A percentile compares a stretch with the other conserved stretches of the same genome.
Conservation (phyloP, 129 eudicot species). For the Helichrysum umbraculigerum region DNA sequence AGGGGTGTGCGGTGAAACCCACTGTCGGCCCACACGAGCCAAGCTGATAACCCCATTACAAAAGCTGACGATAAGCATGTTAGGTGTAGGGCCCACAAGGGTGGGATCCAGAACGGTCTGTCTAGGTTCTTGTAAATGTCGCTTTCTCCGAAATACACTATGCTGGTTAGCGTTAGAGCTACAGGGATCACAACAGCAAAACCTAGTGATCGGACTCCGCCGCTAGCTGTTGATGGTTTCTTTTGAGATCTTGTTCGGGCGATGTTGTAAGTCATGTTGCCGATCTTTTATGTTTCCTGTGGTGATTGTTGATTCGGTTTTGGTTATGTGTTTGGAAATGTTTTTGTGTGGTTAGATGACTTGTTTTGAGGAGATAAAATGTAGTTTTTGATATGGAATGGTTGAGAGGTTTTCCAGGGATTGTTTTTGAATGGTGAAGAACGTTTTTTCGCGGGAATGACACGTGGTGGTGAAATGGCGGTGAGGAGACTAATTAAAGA, state of each 20-base stretch:
- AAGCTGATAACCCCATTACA: constrained; percentile 76
- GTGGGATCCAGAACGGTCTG: constrained; percentile 63
- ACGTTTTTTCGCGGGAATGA: constrained; percentile 12
- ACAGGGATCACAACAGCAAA: constrained; percentile 62
- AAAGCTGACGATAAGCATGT: constrained; percentile 43
- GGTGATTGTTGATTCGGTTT: not conserved
- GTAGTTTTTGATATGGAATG: constrained; percentile 18
- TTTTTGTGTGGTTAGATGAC: constrained; percentile 3
- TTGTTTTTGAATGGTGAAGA: not conserved
- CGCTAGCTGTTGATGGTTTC: constrained; percentile 48
- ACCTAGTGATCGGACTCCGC: constrained; percentile 69
- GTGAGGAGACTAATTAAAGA: not conserved
- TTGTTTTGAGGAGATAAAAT: constrained; percentile 11
- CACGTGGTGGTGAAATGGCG: constrained; percentile 5
- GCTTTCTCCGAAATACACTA: constrained; percentile 42
- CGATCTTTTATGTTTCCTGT: not conserved
- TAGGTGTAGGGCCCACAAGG: constrained; percentile 67
- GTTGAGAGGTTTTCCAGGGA: constrained; percentile 33
- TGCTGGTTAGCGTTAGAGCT: constrained; percentile 48
- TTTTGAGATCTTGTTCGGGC: constrained; percentile 33
- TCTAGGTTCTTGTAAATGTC: constrained; percentile 29
- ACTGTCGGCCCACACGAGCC: constrained; percentile 96
- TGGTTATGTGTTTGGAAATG: not conserved
- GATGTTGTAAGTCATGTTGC: constrained; percentile 20
- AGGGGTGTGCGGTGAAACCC: constrained; percentile 70